Evolutionary conservation across 192 early-diverging fungal species (phyloP).

Genomic region (Piromyces sp.): DNA sequence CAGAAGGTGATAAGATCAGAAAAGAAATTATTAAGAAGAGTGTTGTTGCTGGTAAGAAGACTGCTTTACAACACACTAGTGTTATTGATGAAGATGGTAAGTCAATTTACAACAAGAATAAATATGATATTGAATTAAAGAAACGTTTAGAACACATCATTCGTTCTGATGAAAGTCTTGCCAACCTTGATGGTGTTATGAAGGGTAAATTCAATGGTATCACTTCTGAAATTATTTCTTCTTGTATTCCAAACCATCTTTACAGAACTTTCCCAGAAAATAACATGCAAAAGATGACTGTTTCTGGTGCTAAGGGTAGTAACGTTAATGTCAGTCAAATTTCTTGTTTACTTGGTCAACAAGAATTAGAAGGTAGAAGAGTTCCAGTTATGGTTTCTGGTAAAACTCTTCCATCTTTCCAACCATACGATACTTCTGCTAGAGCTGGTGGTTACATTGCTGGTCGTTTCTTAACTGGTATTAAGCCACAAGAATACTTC

Average conservation of each 20-base stretch:
- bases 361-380: slow-evolving; percentile 91
- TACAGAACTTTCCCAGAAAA: slow-evolving; percentile 78
- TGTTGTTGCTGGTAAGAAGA: slow-evolving; percentile 32
- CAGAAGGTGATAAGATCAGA: slow-evolving; percentile 58
- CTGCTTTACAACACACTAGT: slow-evolving; percentile 56
- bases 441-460: slow-evolving; percentile 92
- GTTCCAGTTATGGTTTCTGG: slow-evolving; percentile 96
- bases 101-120: slow-evolving; percentile 8
- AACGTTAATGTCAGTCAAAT: slow-evolving; percentile 93
- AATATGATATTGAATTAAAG: slow-evolving; percentile 33
- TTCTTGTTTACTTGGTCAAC: slow-evolving; percentile 91
- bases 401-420: slow-evolving; percentile 87
- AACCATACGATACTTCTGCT: slow-evolving; percentile 71
- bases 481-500: slow-evolving; percentile 77
- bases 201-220: slow-evolving; percentile 65
- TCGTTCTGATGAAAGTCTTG: slow-evolving; percentile 66
- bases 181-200: slow-evolving; percentile 74
- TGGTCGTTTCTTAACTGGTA: slow-evolving; percentile 95
- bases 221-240: slow-evolving; percentile 56
- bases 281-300: slow-evolving; percentile 98
- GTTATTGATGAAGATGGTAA: slow-evolving; percentile 26
- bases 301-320: slow-evolving; percentile 94
- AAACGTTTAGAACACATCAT: slow-evolving; percentile 68
- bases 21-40: slow-evolving; percentile 44
- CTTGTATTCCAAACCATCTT: slow-evolving; percentile 44